Percentiles rank a stretch among this genome's conserved stretches.
phyloP scores from a whole-genome alignment of 2,329 filamentous ascomycete species.

The Apiospora koreana region DNA sequence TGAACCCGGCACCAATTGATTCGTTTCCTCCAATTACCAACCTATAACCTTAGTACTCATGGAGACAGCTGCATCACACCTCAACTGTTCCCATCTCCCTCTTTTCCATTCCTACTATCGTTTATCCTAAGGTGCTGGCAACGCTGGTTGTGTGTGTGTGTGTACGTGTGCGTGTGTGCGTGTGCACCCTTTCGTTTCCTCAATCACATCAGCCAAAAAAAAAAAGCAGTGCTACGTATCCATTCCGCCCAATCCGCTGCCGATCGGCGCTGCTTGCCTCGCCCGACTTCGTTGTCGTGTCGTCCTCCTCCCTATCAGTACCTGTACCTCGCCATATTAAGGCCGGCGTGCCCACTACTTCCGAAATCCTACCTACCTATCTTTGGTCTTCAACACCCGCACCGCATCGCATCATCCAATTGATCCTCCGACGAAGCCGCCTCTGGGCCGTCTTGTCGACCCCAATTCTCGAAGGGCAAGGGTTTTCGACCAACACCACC shows the following conservation, averaged over 20 bases:
- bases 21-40: background rate
- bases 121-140: background rate
- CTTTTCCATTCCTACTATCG: background rate
- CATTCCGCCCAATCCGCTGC: conserved; percentile 1
- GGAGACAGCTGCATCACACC: background rate
- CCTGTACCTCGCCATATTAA: background rate
- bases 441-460: background rate
- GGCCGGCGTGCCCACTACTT: background rate
- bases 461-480: background rate
- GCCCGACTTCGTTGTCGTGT: background rate
- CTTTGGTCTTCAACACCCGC: background rate
- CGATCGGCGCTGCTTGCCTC: background rate
- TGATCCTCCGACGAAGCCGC: background rate
- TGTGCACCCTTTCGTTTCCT: background rate
- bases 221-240: conserved; percentile 4
- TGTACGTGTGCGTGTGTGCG: background rate
- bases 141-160: background rate
- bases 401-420: background rate
- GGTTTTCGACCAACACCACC: background rate
- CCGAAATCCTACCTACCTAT: background rate
- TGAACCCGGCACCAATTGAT: background rate
- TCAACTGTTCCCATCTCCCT: background rate
- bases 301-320: background rate
- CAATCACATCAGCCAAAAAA: background rate
- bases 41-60: background rate